These are phyloP conservation scores for Paramecium sonneborni DNA, from an alignment of 73 alveolate species.

Conservation along the genomic window DNA sequence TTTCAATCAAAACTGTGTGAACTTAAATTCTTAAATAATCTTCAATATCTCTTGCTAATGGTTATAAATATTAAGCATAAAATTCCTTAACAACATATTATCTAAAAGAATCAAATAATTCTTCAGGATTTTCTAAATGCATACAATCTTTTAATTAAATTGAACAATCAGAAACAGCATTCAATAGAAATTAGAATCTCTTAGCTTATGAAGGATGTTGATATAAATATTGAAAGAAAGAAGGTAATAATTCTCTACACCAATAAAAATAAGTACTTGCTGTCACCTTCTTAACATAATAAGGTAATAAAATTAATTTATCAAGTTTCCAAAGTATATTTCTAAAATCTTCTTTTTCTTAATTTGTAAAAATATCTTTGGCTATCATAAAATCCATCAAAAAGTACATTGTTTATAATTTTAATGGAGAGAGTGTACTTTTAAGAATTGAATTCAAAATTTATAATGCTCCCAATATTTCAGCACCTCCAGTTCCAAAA, in stretches of 20 bases:
- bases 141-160: conserved; percentile 69
- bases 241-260: conserved; percentile 80
- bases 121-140: conserved; percentile 81
- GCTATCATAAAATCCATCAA: conserved; percentile 49
- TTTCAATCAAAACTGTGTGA: conserved; percentile 87
- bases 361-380: background rate
- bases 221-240: conserved; percentile 71
- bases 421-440: conserved; percentile 38
- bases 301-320: conserved; percentile 42
- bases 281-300: conserved; percentile 73
- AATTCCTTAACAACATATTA: conserved; percentile 81
- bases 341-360: conserved; percentile 46
- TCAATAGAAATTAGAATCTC: conserved; percentile 75
- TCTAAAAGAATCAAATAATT: conserved; percentile 86
- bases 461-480: conserved; percentile 29
- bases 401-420: conserved; percentile 11
- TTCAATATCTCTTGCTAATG: conserved; percentile 90
- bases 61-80: conserved; percentile 76
- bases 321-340: conserved; percentile 56
- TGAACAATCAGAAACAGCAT: conserved; percentile 84
- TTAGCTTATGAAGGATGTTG: conserved; percentile 71
- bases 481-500: conserved; percentile 51
- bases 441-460: conserved; percentile 13
- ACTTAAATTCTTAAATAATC: conserved; percentile 94
- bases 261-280: conserved; percentile 86